Conservation (phyloP, 345 rosid genomes). For the Boechera divaricarpa region DNA sequence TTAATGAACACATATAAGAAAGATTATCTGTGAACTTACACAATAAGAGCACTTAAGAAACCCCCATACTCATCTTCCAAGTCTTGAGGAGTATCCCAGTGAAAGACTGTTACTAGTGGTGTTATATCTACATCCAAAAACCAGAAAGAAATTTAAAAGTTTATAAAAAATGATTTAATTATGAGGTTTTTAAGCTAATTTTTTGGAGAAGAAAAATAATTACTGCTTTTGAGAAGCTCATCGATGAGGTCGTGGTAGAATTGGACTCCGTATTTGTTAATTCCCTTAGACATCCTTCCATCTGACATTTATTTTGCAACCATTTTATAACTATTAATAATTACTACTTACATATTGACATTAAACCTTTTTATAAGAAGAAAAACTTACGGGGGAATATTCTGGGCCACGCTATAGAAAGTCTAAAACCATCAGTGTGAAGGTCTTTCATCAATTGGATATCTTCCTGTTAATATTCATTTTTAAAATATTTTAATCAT, state of each 20-base stretch:
- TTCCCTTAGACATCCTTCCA: slow-evolving; percentile 51
- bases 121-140: slow-evolving; percentile 14
- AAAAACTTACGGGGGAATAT: slow-evolving; percentile 50
- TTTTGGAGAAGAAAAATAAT: not conserved
- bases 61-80: slow-evolving; percentile 50
- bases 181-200: not conserved
- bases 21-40: slow-evolving; percentile 34
- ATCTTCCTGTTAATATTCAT: slow-evolving; percentile 53
- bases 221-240: slow-evolving; percentile 53
- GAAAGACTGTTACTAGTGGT: slow-evolving; percentile 44
- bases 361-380: not conserved
- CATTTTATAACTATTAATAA: not conserved
- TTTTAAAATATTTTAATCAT: not conserved
- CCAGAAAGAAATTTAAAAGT: not conserved
- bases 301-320: slow-evolving; percentile 14
- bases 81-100: slow-evolving; percentile 49
- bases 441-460: slow-evolving; percentile 52
- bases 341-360: not conserved
- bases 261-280: slow-evolving; percentile 50
- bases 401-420: slow-evolving; percentile 59
- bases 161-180: not conserved
- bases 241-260: slow-evolving; percentile 59
- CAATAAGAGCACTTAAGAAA: slow-evolving; percentile 39
- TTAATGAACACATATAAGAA: not conserved
- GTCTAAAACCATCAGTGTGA: slow-evolving; percentile 52